Conservation (phyloP, 768 basidiomycete species). For the Leccinum longicurvipes region DNA sequence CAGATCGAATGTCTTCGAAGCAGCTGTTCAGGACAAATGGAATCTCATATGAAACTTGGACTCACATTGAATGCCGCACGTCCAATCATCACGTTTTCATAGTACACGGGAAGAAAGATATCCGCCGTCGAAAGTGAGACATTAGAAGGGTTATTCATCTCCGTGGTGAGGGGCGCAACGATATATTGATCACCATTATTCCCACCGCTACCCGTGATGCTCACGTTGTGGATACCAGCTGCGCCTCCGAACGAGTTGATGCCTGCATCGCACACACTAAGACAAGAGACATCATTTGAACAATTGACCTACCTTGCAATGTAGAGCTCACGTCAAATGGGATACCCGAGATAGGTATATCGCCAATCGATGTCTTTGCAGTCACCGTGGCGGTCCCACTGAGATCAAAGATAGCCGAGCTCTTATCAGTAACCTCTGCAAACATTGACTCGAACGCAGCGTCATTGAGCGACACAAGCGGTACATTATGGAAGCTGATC, state of each 20-base stretch:
- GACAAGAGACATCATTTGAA: background rate
- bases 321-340: slow-evolving; percentile 57
- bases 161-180: slow-evolving; percentile 52
- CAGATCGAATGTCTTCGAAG: slow-evolving; percentile 49
- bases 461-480: slow-evolving; percentile 54
- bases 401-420: slow-evolving; percentile 44
- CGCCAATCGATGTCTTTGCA: slow-evolving; percentile 60
- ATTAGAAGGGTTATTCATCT: slow-evolving; percentile 65
- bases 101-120: slow-evolving; percentile 57
- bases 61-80: slow-evolving; percentile 57
- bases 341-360: slow-evolving; percentile 63
- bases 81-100: slow-evolving; percentile 54
- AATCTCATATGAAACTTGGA: background rate
- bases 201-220: slow-evolving; percentile 64
- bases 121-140: slow-evolving; percentile 57
- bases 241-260: slow-evolving; percentile 57
- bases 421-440: slow-evolving; percentile 52
- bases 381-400: slow-evolving; percentile 57
- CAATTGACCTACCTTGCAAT: slow-evolving; percentile 42
- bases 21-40: background rate
- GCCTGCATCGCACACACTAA: slow-evolving; percentile 32
- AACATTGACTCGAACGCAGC: slow-evolving; percentile 56
- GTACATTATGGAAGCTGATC: slow-evolving; percentile 54
- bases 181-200: slow-evolving; percentile 58
- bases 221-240: slow-evolving; percentile 52